phyloP scores from a whole-genome alignment of 495 filamentous ascomycete genomes.

The Penicillium cinerascens region DNA sequence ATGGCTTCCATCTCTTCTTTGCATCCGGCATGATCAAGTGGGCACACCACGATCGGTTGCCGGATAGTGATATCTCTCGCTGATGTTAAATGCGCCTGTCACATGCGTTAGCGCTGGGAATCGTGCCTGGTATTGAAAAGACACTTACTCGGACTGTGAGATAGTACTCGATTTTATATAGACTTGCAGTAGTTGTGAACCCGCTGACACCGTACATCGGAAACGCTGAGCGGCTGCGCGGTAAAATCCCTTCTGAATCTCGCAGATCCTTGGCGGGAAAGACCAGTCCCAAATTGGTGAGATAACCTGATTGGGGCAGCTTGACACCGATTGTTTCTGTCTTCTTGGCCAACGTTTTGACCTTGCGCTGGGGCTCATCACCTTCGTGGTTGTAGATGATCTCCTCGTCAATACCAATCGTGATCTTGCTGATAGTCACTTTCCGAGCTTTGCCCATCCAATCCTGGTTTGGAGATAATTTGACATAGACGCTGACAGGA shows the following conservation, averaged over 20 bases:
- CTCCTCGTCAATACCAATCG: slow-evolving; percentile 91
- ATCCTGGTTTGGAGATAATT: slow-evolving; percentile 84
- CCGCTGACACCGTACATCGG: slow-evolving; percentile 83
- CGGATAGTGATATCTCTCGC: slow-evolving; percentile 87
- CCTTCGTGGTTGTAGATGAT: slow-evolving; percentile 97
- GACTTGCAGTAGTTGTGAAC: slow-evolving; percentile 88
- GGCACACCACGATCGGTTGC: slow-evolving; percentile 94
- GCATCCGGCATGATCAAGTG: slow-evolving; percentile 89
- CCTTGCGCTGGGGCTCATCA: slow-evolving; percentile 90
- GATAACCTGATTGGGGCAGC: slow-evolving; percentile 81
- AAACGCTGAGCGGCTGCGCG: slow-evolving; percentile 79
- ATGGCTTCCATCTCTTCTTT: slow-evolving; percentile 99
- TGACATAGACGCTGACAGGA: slow-evolving; percentile 93
- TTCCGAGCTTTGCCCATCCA: slow-evolving; percentile 85
- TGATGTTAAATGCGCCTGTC: slow-evolving; percentile 82
- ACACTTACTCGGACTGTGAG: slow-evolving; percentile 80
- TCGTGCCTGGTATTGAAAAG: background rate
- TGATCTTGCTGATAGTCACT: slow-evolving; percentile 92
- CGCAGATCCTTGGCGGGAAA: slow-evolving; percentile 89
- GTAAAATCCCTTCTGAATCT: slow-evolving; percentile 84
- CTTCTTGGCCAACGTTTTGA: slow-evolving; percentile 80
- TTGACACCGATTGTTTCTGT: slow-evolving; percentile 77
- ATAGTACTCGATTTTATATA: slow-evolving; percentile 98
- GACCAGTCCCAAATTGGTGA: slow-evolving; percentile 85
- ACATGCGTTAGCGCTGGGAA: background rate